A percentile compares a stretch with the other conserved stretches of the same genome.
Conservation (phyloP, 331 rosid genomes). For the Ulmus americana region DNA sequence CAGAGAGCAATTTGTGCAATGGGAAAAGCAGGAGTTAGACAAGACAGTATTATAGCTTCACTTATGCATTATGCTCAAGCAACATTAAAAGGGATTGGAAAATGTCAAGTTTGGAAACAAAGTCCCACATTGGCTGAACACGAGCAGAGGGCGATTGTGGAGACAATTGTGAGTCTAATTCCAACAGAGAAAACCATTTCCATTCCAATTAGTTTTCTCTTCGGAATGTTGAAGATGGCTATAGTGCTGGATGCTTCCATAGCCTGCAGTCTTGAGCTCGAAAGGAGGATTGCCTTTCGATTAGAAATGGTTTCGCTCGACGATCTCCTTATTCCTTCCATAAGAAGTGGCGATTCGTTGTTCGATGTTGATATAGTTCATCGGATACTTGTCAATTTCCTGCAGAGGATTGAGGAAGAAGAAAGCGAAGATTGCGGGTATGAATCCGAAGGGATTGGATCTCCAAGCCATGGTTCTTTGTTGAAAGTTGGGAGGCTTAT, state of each 20-base stretch:
- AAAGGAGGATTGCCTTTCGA: constrained; percentile 63
- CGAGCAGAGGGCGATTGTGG: constrained; percentile 53
- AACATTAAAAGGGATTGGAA: constrained; percentile 62
- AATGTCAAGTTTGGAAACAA: constrained; percentile 52
- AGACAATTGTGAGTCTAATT: constrained; percentile 57
- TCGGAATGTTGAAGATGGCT: constrained; percentile 76
- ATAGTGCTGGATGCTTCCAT: constrained; percentile 56
- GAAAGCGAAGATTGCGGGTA: constrained; percentile 64
- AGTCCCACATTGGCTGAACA: constrained; percentile 38
- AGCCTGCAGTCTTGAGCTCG: constrained; percentile 73
- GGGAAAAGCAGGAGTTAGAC: constrained; percentile 60
- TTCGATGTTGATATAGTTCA: constrained; percentile 82
- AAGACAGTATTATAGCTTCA: constrained; percentile 57
- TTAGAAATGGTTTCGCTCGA: constrained; percentile 64
- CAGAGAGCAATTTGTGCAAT: constrained; percentile 57
- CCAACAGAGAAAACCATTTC: constrained; percentile 56
- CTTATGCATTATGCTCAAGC: constrained; percentile 78
- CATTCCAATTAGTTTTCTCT: constrained; percentile 59
- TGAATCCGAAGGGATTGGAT: constrained; percentile 64
- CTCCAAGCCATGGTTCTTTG: constrained; percentile 56
- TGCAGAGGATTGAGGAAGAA: constrained; percentile 72
- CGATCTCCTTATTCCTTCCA: constrained; percentile 73
- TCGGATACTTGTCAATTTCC: constrained; percentile 58
- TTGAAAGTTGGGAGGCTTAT: constrained; percentile 76
- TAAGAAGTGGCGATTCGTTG: constrained; percentile 53